Conservation (phyloP, 208 protist species). For the Phytomonas sp. region DNA sequence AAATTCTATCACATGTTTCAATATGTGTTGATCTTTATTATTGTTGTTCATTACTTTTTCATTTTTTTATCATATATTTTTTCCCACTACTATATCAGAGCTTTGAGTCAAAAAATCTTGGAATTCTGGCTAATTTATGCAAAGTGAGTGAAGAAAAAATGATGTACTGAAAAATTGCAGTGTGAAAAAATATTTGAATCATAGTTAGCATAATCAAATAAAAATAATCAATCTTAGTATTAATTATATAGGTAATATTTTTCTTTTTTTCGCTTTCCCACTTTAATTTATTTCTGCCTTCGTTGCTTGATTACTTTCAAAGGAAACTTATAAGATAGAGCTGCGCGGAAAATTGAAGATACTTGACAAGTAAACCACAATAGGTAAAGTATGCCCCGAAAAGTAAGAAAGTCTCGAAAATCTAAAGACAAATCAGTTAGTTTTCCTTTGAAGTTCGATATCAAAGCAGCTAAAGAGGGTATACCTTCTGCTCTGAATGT, state of each 20-base stretch:
- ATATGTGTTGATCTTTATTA: constrained; percentile 12
- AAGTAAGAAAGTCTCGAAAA: constrained; percentile 7
- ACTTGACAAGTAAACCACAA: neutral
- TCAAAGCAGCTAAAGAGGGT: constrained; percentile 6
- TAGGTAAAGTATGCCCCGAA: neutral
- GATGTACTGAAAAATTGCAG: neutral
- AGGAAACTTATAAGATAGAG: neutral
- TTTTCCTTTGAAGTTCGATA: neutral
- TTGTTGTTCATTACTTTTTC: constrained; percentile 4
- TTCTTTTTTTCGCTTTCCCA: constrained; percentile 12
- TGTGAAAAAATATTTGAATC: neutral
- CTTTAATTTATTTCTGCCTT: constrained; percentile 9
- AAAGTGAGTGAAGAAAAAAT: neutral
- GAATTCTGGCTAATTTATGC: neutral
- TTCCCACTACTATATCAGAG: neutral
- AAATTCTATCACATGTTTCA: constrained; percentile 4
- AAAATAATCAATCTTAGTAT: constrained; percentile 2
- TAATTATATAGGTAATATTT: constrained; percentile 15
- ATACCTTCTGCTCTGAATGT: neutral
- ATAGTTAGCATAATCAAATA: neutral
- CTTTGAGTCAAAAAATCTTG: constrained; percentile 6
- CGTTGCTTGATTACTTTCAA: constrained; percentile 13
- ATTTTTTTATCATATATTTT: no score
- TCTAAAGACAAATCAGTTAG: neutral
- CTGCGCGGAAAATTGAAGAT: neutral